A percentile compares a stretch with the other conserved stretches of the same genome.
Evolutionary conservation across 768 basidiomycete genomes (phyloP).

Genomic region (Fomitopsis serialis): DNA sequence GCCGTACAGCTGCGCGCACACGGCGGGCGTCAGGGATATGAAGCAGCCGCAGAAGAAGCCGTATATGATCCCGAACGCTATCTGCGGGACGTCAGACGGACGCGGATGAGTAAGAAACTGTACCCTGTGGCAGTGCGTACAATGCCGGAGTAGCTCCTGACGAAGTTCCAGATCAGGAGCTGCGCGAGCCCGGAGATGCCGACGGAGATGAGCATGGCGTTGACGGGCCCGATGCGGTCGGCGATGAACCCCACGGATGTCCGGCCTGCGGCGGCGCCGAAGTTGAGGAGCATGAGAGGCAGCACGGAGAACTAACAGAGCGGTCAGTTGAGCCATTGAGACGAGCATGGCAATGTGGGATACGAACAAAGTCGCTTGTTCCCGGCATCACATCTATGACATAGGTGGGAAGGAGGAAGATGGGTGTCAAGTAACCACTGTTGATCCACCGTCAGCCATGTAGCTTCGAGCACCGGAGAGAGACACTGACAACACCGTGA

Average conservation of each 20-base stretch:
- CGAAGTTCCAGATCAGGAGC: slow-evolving; percentile 17
- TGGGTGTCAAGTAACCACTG: slow-evolving; percentile 16
- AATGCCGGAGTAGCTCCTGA: slow-evolving; percentile 16
- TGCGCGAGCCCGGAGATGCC: slow-evolving; percentile 16
- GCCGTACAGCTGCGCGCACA: slow-evolving; percentile 19
- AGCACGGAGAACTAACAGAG: slow-evolving; percentile 8
- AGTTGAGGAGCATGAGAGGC: slow-evolving; percentile 15
- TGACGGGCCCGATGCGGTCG: slow-evolving; percentile 16
- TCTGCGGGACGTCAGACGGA: slow-evolving; percentile 6
- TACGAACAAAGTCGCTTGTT: slow-evolving; percentile 8
- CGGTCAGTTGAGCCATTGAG: background rate
- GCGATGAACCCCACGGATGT: slow-evolving; percentile 15
- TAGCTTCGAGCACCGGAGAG: background rate
- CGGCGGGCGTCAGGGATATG: slow-evolving; percentile 29
- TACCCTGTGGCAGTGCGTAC: slow-evolving; percentile 7
- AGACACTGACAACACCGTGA: slow-evolving; percentile 13
- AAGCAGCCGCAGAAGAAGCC: slow-evolving; percentile 34
- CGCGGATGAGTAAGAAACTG: background rate
- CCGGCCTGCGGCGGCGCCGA: slow-evolving; percentile 15
- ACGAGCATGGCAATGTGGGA: background rate
- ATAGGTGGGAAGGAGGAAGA: slow-evolving; percentile 16
- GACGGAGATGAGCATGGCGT: slow-evolving; percentile 14
- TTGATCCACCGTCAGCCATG: background rate
- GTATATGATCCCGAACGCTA: slow-evolving; percentile 29
- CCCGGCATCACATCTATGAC: slow-evolving; percentile 8